phyloP scores from a whole-genome alignment of 148 eudicot genomes.

The Rhododendron williamsianum region DNA sequence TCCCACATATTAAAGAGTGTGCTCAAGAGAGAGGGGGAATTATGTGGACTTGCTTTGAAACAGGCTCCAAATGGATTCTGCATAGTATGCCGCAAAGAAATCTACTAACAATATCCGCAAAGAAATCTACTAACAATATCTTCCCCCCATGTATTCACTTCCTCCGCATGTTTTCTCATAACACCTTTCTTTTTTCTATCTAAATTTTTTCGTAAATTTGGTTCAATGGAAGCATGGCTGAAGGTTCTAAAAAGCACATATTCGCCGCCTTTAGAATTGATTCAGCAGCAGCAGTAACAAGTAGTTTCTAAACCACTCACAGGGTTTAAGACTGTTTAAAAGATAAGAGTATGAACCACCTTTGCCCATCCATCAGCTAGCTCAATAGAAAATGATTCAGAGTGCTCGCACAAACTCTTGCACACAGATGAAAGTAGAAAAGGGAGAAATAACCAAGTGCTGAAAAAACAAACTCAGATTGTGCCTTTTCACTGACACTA shows the following conservation, averaged over 20 bases:
- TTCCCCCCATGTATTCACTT: neutral
- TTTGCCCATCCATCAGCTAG: neutral
- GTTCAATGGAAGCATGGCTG: neutral
- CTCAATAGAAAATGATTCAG: neutral
- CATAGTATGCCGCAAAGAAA: neutral
- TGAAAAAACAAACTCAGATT: neutral
- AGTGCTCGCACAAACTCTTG: neutral
- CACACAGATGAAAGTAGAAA: neutral
- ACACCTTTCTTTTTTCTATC: neutral
- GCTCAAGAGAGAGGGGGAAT: neutral
- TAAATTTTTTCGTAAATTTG: neutral
- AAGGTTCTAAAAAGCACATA: neutral
- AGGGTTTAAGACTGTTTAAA: neutral
- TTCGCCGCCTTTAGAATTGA: neutral
- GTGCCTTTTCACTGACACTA: neutral
- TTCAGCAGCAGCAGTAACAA: neutral
- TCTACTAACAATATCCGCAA: neutral
- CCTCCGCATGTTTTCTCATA: neutral
- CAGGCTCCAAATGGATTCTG: neutral
- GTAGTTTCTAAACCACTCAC: neutral
- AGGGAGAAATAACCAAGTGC: neutral
- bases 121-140: conserved; percentile 4
- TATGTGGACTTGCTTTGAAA: neutral
- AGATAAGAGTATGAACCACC: neutral
- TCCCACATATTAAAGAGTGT: neutral